These are phyloP conservation scores for Botrytis galanthina DNA, from an alignment of 2,329 filamentous ascomycete genomes.

Conservation along the genomic window DNA sequence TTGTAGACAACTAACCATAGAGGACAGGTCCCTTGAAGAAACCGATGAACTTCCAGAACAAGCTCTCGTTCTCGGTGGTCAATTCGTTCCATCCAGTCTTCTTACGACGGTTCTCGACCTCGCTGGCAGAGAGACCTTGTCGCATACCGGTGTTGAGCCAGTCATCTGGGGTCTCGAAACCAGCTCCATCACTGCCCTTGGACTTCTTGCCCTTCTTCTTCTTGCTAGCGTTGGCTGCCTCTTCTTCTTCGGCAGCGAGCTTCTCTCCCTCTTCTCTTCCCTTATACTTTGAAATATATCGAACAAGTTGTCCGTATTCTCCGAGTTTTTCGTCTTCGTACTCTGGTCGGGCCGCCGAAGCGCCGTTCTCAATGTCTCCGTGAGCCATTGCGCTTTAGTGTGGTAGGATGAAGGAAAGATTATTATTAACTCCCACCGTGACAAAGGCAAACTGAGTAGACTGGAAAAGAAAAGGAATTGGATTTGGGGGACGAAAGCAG, in stretches of 20 bases:
- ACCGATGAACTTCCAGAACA: conserved; percentile 70
- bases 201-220: conserved; percentile 53
- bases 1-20: conserved; percentile 58
- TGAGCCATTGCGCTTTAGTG: conserved; percentile 15
- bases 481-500: not conserved
- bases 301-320: conserved; percentile 64
- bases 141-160: conserved; percentile 68
- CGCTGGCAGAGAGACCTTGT: conserved; percentile 56
- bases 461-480: not conserved
- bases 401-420: conserved; percentile 19
- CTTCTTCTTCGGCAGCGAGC: conserved; percentile 44
- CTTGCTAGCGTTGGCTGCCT: conserved; percentile 40
- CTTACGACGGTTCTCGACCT: conserved; percentile 64
- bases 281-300: conserved; percentile 66
- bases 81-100: conserved; percentile 70
- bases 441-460: conserved; percentile 17
- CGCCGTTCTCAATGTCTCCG: conserved; percentile 20
- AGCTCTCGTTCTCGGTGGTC: conserved; percentile 70
- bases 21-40: conserved; percentile 76
- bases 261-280: conserved; percentile 53
- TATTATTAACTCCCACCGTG: conserved; percentile 19
- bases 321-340: conserved; percentile 42
- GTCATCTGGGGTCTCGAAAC: conserved; percentile 54
- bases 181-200: conserved; percentile 39
- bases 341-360: conserved; percentile 14